phyloP scores from a whole-genome alignment of 306 rosid genomes.

The Aeschynomene evenia region DNA sequence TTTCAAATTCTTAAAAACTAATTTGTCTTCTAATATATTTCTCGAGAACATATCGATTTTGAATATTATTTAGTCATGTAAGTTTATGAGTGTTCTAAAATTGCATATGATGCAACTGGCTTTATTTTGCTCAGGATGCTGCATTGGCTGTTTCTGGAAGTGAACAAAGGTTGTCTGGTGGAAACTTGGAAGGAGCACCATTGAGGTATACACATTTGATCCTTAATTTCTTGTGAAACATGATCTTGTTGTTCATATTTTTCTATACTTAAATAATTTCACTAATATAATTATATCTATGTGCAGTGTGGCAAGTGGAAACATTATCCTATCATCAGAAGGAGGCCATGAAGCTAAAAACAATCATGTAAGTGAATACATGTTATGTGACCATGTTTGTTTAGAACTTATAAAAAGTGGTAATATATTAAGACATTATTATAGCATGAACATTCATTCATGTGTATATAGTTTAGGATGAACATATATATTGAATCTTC shows the following conservation, averaged over 20 bases:
- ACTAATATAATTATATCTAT: not conserved
- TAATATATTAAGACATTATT: not conserved
- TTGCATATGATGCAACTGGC: constrained; percentile 1
- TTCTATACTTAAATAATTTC: not conserved
- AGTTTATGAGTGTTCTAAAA: not conserved
- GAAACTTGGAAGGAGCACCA: constrained; percentile 6
- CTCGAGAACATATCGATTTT: too few relatives aligned
- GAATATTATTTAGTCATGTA: too few relatives aligned
- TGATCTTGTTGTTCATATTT: not conserved
- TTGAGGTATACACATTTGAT: constrained; percentile 16
- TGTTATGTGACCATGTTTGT: not conserved
- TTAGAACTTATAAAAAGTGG: not conserved
- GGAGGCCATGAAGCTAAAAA: constrained; percentile 19
- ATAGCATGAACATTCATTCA: not conserved
- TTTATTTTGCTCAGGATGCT: constrained; percentile 23
- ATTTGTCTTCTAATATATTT: too few relatives aligned
- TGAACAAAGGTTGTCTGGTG: constrained; percentile 2
- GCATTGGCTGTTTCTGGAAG: not conserved
- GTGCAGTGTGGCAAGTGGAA: constrained; percentile 16
- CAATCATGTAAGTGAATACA: constrained; percentile 11
- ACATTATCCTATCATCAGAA: constrained; percentile 17
- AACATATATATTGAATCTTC: too few relatives aligned
- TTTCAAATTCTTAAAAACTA: too few relatives aligned
- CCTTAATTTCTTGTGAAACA: not conserved
- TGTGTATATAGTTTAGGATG: not conserved